These are phyloP conservation scores for Monosporascus sp. DNA, from an alignment of 2,329 filamentous ascomycete genomes.

Conservation along the genomic window DNA sequence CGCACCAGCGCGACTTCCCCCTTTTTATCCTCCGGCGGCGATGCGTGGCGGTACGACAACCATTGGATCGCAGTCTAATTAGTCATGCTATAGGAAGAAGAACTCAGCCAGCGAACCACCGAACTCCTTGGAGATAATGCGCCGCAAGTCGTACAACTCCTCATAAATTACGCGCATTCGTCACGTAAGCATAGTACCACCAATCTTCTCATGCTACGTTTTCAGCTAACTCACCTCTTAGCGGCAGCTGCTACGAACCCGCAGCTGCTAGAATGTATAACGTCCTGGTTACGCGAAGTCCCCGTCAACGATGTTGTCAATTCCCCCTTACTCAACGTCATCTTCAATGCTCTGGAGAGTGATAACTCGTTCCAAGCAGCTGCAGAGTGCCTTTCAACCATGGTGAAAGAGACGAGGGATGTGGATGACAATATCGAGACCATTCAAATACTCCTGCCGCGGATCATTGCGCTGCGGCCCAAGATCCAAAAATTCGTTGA, in stretches of 20 bases:
- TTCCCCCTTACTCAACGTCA: constrained; percentile 75
- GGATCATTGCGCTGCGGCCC: constrained; percentile 68
- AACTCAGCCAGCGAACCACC: constrained; percentile 76
- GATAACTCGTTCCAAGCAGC: constrained; percentile 80
- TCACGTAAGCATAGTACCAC: constrained; percentile 57
- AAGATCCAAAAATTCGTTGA: constrained; percentile 70
- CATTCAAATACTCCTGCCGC: constrained; percentile 78
- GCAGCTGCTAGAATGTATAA: constrained; percentile 88
- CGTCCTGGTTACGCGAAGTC: constrained; percentile 93
- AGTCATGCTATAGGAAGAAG: constrained; percentile 75
- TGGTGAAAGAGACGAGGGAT: constrained; percentile 87
- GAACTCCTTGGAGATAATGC: constrained; percentile 91
- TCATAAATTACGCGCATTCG: constrained; percentile 87
- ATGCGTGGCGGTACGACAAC: constrained; percentile 24
- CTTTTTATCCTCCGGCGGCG: constrained; percentile 19
- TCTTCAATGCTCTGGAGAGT: constrained; percentile 70
- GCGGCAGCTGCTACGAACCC: constrained; percentile 78
- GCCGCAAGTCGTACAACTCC: constrained; percentile 75
- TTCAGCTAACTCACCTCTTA: constrained; percentile 27
- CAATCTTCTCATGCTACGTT: constrained; percentile 13
- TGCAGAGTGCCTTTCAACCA: constrained; percentile 85
- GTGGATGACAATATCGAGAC: constrained; percentile 83
- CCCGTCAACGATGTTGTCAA: constrained; percentile 76
- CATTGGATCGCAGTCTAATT: constrained; percentile 38
- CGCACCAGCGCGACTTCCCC: constrained; percentile 37